Base-by-base conservation (phyloP, 345 rosid genomes). In the Sisymbrium irio region DNA sequence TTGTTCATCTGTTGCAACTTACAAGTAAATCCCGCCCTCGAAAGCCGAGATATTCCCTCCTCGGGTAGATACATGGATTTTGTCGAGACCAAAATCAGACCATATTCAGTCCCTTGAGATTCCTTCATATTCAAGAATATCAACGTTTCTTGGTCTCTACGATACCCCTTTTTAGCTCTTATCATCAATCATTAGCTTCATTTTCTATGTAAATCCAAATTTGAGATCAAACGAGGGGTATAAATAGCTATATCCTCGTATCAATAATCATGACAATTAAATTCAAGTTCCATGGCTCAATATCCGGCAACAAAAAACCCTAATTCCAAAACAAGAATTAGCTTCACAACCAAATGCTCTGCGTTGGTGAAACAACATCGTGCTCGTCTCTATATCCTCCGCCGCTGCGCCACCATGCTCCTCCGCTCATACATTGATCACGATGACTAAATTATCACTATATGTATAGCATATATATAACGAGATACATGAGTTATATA, bases 391-490 rank as follows among this genome's bases (percentile, higher is more conserved):
- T 86, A 85, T 49, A 82, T 88, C 63, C 47, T 88, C 36, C 88
- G 89, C 65, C 89, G 87, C 10, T 88, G 90, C 22, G 85, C 84
- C 66, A 81, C 87, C 64, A 85, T 88, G 86, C 94, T 88, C 61
- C 81, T 88, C 18, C 84, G 89, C 69, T 82, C 78, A 75, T 88
- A 85, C 76, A 72, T 85, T 9, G 86, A 80, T 5, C 83, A 81
- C 1, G 91, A 82, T 13, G 78, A 74, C 53, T 59, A 46, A 12
- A 8, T 18, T 46, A 15, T 32, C 30, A 54, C 7, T 27, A 63
- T 15, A 42, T 28, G 45, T 3, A 63, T 27, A 33, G 14, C 33
- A 42, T 25, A 62, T 64, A 41, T 40, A 25, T 28, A 28, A 1
- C 5, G 25, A 22, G 25, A 22, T 22, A 22, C 4, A 28, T 15